A percentile compares a stretch with the other conserved stretches of the same genome.
Evolutionary conservation across 495 filamentous ascomycete genomes (phyloP).

Genomic region (Neurospora sp.): DNA sequence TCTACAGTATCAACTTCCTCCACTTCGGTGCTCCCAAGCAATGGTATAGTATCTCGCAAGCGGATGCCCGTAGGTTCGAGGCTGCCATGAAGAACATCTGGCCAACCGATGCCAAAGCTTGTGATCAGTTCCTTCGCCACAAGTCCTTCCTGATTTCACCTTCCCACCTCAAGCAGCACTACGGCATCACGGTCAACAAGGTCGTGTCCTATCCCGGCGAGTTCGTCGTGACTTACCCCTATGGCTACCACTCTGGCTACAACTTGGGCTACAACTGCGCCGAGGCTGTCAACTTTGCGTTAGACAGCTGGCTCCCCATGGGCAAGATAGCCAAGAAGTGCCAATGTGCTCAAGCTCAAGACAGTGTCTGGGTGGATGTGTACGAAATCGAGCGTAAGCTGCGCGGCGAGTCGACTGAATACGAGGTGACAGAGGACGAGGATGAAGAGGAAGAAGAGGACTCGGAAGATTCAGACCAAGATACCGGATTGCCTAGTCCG

Average conservation of each 20-base stretch:
- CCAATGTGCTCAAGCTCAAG: constrained; percentile 71
- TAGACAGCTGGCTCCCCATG: constrained; percentile 87
- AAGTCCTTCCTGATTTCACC: constrained; percentile 98
- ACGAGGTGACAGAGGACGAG: constrained; percentile 72
- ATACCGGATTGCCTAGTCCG: constrained; percentile 63
- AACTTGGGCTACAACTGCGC: constrained; percentile 98
- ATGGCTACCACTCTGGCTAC: constrained; percentile 96
- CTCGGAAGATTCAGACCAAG: constrained; percentile 51
- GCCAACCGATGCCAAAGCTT: constrained; percentile 94
- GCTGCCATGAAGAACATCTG: constrained; percentile 91
- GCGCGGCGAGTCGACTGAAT: constrained; percentile 84
- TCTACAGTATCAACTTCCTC: constrained; percentile 99
- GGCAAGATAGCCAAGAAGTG: constrained; percentile 97
- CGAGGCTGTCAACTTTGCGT: constrained; percentile 96
- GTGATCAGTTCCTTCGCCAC: constrained; percentile 91
- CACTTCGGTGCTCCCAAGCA: constrained; percentile 98
- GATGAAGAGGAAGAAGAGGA: constrained; percentile 63
- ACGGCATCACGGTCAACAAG: constrained; percentile 89
- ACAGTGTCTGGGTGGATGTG: constrained; percentile 98
- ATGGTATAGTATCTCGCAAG: constrained; percentile 98
- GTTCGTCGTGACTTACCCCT: constrained; percentile 97
- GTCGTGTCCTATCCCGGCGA: constrained; percentile 95
- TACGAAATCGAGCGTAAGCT: constrained; percentile 90
- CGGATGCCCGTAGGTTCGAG: constrained; percentile 89
- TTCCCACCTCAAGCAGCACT: constrained; percentile 70